Conservation (phyloP, 306 rosid species). For the Citrullus amarus region DNA sequence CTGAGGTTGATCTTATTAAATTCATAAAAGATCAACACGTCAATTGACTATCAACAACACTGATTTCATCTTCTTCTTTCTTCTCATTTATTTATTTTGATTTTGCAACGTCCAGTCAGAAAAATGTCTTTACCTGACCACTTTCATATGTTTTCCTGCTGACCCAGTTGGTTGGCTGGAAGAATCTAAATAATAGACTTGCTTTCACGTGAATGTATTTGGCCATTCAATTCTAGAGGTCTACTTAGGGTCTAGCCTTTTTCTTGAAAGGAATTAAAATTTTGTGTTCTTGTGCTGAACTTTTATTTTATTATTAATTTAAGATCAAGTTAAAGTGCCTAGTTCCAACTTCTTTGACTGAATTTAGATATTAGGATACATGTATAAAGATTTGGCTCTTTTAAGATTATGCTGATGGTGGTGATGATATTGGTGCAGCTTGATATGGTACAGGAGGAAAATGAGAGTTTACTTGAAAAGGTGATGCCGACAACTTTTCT, state of each 20-base stretch:
- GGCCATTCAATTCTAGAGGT: neutral
- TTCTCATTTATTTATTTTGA: neutral
- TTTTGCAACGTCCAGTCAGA: neutral
- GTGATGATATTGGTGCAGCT: slow-evolving; percentile 47
- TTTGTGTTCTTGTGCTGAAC: neutral
- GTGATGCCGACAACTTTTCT: slow-evolving; percentile 40
- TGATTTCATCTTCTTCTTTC: neutral
- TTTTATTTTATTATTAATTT: neutral
- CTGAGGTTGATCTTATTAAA: neutral
- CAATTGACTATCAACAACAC: neutral
- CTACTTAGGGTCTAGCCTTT: neutral
- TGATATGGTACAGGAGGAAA: slow-evolving; percentile 96
- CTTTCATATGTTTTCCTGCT: neutral
- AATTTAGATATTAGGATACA: neutral
- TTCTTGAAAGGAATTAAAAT: neutral
- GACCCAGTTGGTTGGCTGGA: neutral
- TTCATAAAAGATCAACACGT: neutral
- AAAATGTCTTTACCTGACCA: neutral
- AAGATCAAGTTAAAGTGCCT: neutral
- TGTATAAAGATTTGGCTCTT: neutral
- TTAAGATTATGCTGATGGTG: slow-evolving; percentile 14
- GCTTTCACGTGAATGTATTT: neutral
- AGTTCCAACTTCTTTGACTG: neutral
- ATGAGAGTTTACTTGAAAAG: slow-evolving; percentile 70
- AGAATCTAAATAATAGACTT: neutral